These are phyloP conservation scores for Fusarium vanettenii DNA, from an alignment of 2,329 filamentous ascomycete genomes.

Conservation along the genomic window DNA sequence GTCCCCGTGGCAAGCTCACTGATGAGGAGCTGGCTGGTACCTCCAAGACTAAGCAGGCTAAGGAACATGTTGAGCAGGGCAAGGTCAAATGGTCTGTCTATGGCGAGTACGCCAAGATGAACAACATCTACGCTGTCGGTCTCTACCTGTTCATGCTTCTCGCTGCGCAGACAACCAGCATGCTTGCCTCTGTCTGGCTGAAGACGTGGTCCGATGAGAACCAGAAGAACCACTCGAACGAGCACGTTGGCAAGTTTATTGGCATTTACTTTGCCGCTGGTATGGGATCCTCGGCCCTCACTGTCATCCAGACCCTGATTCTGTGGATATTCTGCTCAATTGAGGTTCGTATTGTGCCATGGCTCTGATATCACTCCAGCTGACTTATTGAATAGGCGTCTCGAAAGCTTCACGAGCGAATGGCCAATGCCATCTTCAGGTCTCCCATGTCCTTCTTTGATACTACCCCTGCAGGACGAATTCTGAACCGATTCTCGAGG, in stretches of 20 bases:
- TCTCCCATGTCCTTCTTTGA: conserved; percentile 99
- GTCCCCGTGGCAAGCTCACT: conserved; percentile 82
- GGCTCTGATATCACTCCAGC: neutral
- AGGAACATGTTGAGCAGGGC: conserved; percentile 92
- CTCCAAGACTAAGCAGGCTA: conserved; percentile 83
- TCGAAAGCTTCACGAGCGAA: conserved; percentile 93
- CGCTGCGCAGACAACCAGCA: conserved; percentile 82
- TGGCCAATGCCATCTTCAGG: conserved; percentile 97
- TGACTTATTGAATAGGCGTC: conserved; percentile 72
- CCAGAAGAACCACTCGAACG: conserved; percentile 73
- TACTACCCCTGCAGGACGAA: conserved; percentile 94
- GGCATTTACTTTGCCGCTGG: conserved; percentile 97
- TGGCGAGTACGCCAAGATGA: conserved; percentile 92
- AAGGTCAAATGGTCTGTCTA: conserved; percentile 98
- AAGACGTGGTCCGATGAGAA: conserved; percentile 93
- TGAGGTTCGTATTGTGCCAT: conserved; percentile 69
- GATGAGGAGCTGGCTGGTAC: conserved; percentile 83
- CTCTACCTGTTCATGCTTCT: conserved; percentile 84
- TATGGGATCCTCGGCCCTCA: conserved; percentile 84
- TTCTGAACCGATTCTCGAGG: conserved; percentile 96
- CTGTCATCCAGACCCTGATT: conserved; percentile 92
- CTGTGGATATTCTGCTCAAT: conserved; percentile 99
- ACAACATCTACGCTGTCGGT: conserved; percentile 84
- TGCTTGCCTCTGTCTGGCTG: conserved; percentile 91
- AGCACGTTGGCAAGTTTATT: conserved; percentile 87